Percentiles rank a stretch among this genome's conserved stretches.
phyloP scores from a whole-genome alignment of 495 filamentous ascomycete genomes.

The Bryoglossum gracile region DNA sequence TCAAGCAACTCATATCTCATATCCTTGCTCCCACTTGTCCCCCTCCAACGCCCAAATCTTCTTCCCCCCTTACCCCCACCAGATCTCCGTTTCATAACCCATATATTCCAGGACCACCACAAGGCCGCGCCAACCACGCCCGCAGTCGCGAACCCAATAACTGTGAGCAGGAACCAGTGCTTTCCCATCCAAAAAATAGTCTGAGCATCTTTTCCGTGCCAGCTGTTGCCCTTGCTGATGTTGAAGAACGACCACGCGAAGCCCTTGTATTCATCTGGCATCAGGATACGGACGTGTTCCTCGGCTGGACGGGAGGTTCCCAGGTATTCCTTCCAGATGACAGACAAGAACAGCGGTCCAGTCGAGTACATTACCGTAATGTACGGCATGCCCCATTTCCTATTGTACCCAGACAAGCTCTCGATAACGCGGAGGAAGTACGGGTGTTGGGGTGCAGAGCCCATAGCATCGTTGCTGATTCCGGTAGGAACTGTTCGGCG shows the following conservation, averaged over 20 bases:
- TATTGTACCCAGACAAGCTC: constrained; percentile 60
- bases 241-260: constrained; percentile 73
- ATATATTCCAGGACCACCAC: constrained; percentile 41
- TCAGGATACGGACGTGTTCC: constrained; percentile 41
- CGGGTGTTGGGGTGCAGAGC: constrained; percentile 68
- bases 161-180: constrained; percentile 66
- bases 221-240: constrained; percentile 65
- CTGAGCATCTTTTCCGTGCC: constrained; percentile 68
- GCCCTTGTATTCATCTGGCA: constrained; percentile 62
- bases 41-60: constrained; percentile 14
- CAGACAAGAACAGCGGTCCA: constrained; percentile 75
- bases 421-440: constrained; percentile 75
- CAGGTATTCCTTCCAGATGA: constrained; percentile 73
- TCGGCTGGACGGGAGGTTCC: not conserved
- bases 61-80: not conserved
- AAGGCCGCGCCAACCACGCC: constrained; percentile 47
- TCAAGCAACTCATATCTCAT: constrained; percentile 24
- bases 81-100: constrained; percentile 20
- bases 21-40: constrained; percentile 14
- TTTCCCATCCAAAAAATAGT: constrained; percentile 78
- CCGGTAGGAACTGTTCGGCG: constrained; percentile 75
- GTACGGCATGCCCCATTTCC: constrained; percentile 74
- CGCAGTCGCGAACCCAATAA: constrained; percentile 54
- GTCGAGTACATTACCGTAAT: constrained; percentile 86
- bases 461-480: constrained; percentile 87